A percentile compares a stretch with the other conserved stretches of the same genome.
phyloP scores from a whole-genome alignment of 495 filamentous ascomycete species.

The Lichina pygmaea region DNA sequence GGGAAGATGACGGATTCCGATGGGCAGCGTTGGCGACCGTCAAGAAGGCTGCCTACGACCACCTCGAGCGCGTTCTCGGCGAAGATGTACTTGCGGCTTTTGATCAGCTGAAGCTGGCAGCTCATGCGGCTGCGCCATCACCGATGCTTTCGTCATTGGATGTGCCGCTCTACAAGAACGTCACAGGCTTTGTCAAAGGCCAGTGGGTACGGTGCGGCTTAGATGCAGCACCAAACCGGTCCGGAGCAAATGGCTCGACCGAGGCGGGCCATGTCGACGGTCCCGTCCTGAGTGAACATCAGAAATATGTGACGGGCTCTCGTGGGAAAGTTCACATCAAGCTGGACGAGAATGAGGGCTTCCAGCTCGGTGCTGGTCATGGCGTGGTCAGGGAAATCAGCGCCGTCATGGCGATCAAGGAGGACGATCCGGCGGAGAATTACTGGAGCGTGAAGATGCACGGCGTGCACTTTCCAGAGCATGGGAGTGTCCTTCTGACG shows the following conservation, averaged over 20 bases:
- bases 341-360: constrained; percentile 14
- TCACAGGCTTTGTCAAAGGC: constrained; percentile 49
- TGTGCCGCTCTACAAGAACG: constrained; percentile 45
- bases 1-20: constrained; percentile 41
- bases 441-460: constrained; percentile 50
- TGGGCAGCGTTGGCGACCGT: constrained; percentile 38
- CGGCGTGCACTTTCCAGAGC: constrained; percentile 57
- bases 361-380: constrained; percentile 7
- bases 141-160: constrained; percentile 1
- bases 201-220: constrained; percentile 39
- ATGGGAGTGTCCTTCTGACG: constrained; percentile 49
- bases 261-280: not conserved
- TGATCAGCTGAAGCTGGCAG: constrained; percentile 8
- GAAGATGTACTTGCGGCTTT: constrained; percentile 11
- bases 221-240: constrained; percentile 11
- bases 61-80: constrained; percentile 19
- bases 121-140: constrained; percentile 13
- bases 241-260: no score
- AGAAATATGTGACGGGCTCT: constrained; percentile 10
- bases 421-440: constrained; percentile 33
- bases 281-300: constrained; percentile 7
- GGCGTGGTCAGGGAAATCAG: constrained; percentile 26
- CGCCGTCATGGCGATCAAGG: constrained; percentile 40
- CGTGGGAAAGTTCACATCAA: constrained; percentile 6
- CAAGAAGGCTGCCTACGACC: constrained; percentile 24